Evolutionary conservation across 768 basidiomycete genomes (phyloP), one percentile per base, ranked within the genome.

Genomic region (Saitozyma sp.): DNA sequence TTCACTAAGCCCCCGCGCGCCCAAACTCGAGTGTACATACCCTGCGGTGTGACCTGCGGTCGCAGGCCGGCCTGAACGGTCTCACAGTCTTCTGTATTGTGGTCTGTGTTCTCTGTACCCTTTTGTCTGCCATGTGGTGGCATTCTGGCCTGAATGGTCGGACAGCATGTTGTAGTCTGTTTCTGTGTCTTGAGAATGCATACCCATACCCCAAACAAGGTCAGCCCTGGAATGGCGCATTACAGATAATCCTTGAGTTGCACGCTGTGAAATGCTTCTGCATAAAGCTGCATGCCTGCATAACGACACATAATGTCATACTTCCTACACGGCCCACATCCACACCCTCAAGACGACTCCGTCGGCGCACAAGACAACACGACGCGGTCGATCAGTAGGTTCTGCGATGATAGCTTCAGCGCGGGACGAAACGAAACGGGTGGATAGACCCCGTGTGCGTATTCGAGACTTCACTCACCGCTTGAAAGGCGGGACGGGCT

Each of bases 401-500:
- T n/a, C 58, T 59, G 39, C 45, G 42, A n/a, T 29, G 29, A 29
- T 5, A 29, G 29, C 2, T 29, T 29, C 29, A 29, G 29, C 29
- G 29, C 29, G 29, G 29, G 29, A 29, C 29, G 29, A 29, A 29
- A 29, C 29, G 29, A 29, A 29, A 29, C 29, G 29, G 29, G 29
- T 29, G 5, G 29, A 29, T 29, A 29, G 29, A 29, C 2, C 29
- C 2, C 2, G 29, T 29, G 29, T 29, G 2, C 29, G 29, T 29
- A 5, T 29, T 29, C 29, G 29, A 48, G 19, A 48, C 29, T 53
- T 37, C 16, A 63, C 61, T 42, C 37, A 69, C 62, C 74, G 50
- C 85, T 95, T 95, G 87, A 96, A 96, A 13, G 95, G 95, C 66
- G 95, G 95, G 41, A 98, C 92, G 46, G 89, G 76, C 84, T 94